phyloP scores from a whole-genome alignment of 2,329 filamentous ascomycete species.

The Harringtonia aguacate region DNA sequence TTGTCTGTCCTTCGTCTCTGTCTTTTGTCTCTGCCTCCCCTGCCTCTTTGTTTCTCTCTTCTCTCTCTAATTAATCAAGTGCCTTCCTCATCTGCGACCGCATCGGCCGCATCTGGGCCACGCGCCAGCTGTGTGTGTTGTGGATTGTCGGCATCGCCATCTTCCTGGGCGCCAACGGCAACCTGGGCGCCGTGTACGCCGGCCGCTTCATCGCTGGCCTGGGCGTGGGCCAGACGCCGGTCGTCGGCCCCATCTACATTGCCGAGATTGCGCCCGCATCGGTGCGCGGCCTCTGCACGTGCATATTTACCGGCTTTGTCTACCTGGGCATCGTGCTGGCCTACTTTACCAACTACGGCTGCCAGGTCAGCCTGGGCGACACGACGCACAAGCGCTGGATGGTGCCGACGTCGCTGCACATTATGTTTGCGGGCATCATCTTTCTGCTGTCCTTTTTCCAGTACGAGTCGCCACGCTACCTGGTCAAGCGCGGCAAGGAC shows the following conservation, averaged over 20 bases:
- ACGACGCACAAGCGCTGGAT: slow-evolving; percentile 1
- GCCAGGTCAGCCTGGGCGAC: slow-evolving; percentile 18
- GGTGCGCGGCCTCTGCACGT: slow-evolving; percentile 30
- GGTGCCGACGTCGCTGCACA: slow-evolving; percentile 14
- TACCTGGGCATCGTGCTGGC: slow-evolving; percentile 19
- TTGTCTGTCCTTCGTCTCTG: too few relatives aligned
- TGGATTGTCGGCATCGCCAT: slow-evolving; percentile 36
- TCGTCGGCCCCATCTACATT: slow-evolving; percentile 33
- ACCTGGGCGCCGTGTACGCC: slow-evolving; percentile 20
- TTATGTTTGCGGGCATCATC: slow-evolving; percentile 18
- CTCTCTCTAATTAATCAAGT: slow-evolving; percentile 20
- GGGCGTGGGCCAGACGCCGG: slow-evolving; percentile 27
- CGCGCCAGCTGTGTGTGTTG: slow-evolving; percentile 42
- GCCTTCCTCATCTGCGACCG: slow-evolving; percentile 49
- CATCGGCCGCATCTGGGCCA: slow-evolving; percentile 53
- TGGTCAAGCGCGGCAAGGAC: slow-evolving; percentile 16
- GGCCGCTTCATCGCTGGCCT: slow-evolving; percentile 23
- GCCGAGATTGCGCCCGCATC: slow-evolving; percentile 36
- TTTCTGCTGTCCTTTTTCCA: slow-evolving; percentile 20
- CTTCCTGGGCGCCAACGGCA: slow-evolving; percentile 17
- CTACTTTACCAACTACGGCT: slow-evolving; percentile 24
- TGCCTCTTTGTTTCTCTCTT: background rate
- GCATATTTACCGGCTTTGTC: slow-evolving; percentile 28
- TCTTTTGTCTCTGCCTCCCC: too few relatives aligned
- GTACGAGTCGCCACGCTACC: slow-evolving; percentile 24